These are phyloP conservation scores for Gossypium mustelinum DNA, from an alignment of 345 rosid genomes.

Conservation along the genomic window DNA sequence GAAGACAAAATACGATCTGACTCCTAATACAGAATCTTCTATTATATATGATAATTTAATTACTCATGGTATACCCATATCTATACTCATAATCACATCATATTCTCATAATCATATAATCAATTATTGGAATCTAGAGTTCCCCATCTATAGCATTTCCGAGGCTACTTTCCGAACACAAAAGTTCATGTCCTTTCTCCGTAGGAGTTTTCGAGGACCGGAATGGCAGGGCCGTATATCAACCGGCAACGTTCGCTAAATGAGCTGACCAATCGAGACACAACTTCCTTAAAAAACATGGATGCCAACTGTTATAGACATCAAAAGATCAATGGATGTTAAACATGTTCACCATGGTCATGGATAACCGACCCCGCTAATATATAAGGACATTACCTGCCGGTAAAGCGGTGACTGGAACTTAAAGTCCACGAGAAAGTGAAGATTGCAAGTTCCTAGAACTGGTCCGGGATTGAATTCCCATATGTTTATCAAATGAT, in stretches of 20 bases:
- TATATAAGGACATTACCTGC: conserved; percentile 47
- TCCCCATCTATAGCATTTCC: too few species aligned
- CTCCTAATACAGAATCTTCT: too few species aligned
- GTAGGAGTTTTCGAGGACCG: conserved; percentile 52
- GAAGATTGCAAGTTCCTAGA: conserved; percentile 74
- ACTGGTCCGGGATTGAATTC: conserved; percentile 84
- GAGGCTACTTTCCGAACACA: not conserved
- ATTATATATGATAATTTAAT: too few species aligned
- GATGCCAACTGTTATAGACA: conserved; percentile 58
- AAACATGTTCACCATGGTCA: not conserved
- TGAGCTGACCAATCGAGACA: conserved; percentile 69
- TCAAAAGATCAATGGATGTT: not conserved
- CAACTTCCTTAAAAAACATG: conserved; percentile 87
- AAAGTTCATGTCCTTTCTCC: conserved; percentile 39
- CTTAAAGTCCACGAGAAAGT: conserved; percentile 82
- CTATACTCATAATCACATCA: too few species aligned
- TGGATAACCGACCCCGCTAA: not conserved
- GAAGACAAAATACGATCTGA: rapidly evolving
- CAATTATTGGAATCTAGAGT: too few species aligned
- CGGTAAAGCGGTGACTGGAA: conserved; percentile 92
- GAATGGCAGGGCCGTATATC: conserved; percentile 72
- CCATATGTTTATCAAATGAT: conserved; percentile 91
- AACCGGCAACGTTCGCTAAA: conserved; percentile 69
- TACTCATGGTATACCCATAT: too few species aligned
- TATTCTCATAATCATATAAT: too few species aligned